These are phyloP conservation scores for Mrakia hoshinonis DNA, from an alignment of 768 basidiomycete genomes.

Conservation along the genomic window DNA sequence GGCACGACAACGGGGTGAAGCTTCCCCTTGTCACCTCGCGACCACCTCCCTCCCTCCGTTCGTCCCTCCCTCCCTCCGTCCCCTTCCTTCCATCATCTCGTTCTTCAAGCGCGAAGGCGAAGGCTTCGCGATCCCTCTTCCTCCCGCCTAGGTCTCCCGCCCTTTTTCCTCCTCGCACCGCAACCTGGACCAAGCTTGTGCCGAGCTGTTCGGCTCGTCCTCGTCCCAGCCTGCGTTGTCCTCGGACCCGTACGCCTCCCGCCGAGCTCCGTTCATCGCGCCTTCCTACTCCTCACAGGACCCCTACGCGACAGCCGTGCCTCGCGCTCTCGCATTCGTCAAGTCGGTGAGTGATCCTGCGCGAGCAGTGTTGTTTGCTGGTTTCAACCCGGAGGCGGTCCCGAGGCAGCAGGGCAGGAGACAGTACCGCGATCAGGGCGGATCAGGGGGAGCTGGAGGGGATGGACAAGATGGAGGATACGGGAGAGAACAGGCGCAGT, in stretches of 20 bases:
- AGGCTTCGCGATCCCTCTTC: slow-evolving; percentile 16
- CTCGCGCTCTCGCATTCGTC: neutral
- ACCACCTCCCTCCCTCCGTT: no score
- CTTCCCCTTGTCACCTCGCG: neutral
- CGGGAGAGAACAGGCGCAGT: slow-evolving; percentile 36
- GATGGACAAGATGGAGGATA: no score
- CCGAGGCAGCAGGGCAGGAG: slow-evolving; percentile 37
- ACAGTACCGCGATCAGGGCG: slow-evolving; percentile 30
- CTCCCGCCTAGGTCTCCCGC: slow-evolving; percentile 2
- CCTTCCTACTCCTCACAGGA: slow-evolving; percentile 22
- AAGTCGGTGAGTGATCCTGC: slow-evolving; percentile 20
- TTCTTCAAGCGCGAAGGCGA: slow-evolving; percentile 24
- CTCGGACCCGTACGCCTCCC: neutral
- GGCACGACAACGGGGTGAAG: no score
- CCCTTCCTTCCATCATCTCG: neutral
- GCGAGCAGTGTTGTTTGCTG: slow-evolving; percentile 22
- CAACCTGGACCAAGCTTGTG: neutral
- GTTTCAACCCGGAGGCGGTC: slow-evolving; percentile 25
- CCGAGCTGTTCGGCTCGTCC: neutral
- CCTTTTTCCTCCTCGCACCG: no score
- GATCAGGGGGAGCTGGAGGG: no score
- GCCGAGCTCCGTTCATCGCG: slow-evolving; percentile 6
- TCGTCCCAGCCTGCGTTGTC: neutral
- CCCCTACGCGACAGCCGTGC: slow-evolving; percentile 8
- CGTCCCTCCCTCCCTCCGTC: neutral